Percentiles rank a stretch among this genome's conserved stretches.
These are phyloP conservation scores for Acorus calamus DNA, from an alignment of 106 monocot species.

Conservation along the genomic window DNA sequence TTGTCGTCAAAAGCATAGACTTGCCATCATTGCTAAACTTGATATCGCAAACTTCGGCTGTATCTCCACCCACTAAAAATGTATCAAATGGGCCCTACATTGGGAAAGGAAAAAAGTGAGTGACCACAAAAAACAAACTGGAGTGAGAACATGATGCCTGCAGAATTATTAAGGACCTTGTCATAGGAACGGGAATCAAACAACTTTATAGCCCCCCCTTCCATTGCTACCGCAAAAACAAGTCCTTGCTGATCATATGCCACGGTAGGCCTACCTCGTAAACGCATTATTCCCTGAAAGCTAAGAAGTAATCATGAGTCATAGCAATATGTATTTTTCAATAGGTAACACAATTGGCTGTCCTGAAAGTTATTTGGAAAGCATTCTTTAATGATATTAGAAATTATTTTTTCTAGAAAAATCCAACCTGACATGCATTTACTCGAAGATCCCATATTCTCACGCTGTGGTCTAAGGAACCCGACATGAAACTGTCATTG, in stretches of 20 bases:
- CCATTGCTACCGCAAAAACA: slow-evolving; percentile 99
- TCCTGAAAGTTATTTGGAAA: neutral
- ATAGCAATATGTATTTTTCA: slow-evolving; percentile 4
- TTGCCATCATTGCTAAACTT: slow-evolving; percentile 99
- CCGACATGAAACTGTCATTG: slow-evolving; percentile 99
- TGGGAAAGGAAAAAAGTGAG: slow-evolving; percentile 1
- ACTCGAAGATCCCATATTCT: slow-evolving; percentile 99
- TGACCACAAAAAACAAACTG: neutral
- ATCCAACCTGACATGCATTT: slow-evolving; percentile 92
- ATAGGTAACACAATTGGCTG: neutral
- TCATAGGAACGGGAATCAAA: slow-evolving; percentile 99
- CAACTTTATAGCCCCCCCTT: slow-evolving; percentile 97
- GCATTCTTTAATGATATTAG: neutral
- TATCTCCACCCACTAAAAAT: slow-evolving; percentile 98
- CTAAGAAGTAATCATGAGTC: slow-evolving; percentile 23
- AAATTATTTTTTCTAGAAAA: slow-evolving; percentile 4
- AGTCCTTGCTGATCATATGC: slow-evolving; percentile 99
- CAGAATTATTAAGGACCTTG: slow-evolving; percentile 32
- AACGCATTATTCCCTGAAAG: slow-evolving; percentile 66
- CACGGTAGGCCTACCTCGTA: slow-evolving; percentile 92
- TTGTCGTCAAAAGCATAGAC: slow-evolving; percentile 97
- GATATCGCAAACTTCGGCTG: slow-evolving; percentile 96
- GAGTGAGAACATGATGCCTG: neutral
- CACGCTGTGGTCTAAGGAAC: slow-evolving; percentile 91
- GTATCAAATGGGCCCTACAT: slow-evolving; percentile 97